phyloP scores from a whole-genome alignment of 2,329 filamentous ascomycete species.

The Microdochium paspali region DNA sequence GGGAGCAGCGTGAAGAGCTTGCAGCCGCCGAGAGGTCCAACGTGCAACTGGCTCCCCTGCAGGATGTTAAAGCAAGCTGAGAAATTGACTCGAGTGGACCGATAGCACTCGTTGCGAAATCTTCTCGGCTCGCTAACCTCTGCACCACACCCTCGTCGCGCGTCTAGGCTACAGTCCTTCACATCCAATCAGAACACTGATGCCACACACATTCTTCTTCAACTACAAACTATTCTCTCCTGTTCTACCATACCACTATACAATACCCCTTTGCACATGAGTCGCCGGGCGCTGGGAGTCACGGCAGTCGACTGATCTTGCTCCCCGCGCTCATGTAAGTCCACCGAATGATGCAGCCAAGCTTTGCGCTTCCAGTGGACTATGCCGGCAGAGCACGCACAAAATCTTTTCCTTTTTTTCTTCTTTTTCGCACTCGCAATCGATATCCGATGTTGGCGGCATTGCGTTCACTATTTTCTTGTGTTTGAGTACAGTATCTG shows the following conservation, averaged over 20 bases:
- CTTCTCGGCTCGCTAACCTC: no score
- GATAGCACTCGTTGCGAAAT: background rate
- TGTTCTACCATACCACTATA: background rate
- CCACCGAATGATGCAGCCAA: no score
- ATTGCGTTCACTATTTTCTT: background rate
- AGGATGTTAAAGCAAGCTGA: slow-evolving; percentile 3
- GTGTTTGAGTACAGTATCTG: no score
- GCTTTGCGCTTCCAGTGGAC: background rate
- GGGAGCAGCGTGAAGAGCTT: slow-evolving; percentile 18
- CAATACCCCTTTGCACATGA: background rate
- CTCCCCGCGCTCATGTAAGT: background rate
- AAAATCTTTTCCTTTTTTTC: background rate
- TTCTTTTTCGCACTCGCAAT: background rate
- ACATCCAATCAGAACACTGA: no score
- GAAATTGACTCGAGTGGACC: background rate
- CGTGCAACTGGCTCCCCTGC: background rate
- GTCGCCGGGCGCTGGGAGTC: background rate
- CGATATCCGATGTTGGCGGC: background rate
- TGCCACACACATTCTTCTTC: background rate
- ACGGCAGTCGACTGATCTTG: background rate
- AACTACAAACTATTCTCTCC: background rate
- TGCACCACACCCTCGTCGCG: no score
- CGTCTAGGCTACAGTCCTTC: no score
- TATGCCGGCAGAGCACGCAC: background rate
- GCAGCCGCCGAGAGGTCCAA: slow-evolving; percentile 2